A percentile compares a stretch with the other conserved stretches of the same genome.
These are phyloP conservation scores for Viola odorata DNA, from an alignment of 345 rosid species.

Conservation along the genomic window DNA sequence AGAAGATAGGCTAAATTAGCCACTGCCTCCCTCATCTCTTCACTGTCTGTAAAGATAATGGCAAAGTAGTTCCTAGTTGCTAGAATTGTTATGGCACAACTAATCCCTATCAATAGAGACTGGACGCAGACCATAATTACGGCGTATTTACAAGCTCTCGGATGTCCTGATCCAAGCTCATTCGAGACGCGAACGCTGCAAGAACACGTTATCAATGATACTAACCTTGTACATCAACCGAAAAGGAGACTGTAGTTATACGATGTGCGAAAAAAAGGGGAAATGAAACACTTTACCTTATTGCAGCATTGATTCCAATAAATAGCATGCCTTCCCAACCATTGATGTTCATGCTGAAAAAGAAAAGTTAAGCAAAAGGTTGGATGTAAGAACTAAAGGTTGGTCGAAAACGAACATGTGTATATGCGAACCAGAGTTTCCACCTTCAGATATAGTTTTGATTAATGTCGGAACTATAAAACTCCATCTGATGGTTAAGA, in stretches of 20 bases:
- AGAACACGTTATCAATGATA: no score
- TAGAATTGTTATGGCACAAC: slow-evolving; percentile 43
- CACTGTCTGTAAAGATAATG: slow-evolving; percentile 59
- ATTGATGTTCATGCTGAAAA: slow-evolving; percentile 85
- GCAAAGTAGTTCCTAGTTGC: slow-evolving; percentile 53
- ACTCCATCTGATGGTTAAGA: no score
- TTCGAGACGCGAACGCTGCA: slow-evolving; percentile 78
- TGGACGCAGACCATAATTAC: slow-evolving; percentile 49
- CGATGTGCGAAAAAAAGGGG: not conserved
- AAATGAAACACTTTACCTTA: slow-evolving; percentile 40
- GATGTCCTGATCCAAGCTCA: slow-evolving; percentile 85
- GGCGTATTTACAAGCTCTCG: slow-evolving; percentile 81
- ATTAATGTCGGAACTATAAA: no score
- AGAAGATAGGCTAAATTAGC: slow-evolving; percentile 66
- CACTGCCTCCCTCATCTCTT: slow-evolving; percentile 52
- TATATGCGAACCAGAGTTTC: no score
- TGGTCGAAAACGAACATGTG: no score
- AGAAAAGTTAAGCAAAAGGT: slow-evolving; percentile 4
- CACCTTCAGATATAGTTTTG: no score
- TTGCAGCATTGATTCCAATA: slow-evolving; percentile 85
- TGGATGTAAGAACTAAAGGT: not conserved
- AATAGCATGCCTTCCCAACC: slow-evolving; percentile 99
- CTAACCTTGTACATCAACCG: not conserved
- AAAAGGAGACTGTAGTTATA: not conserved
- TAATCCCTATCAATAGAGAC: slow-evolving; percentile 62